These are phyloP conservation scores for Alternaria hordeiaustralica DNA, from an alignment of 2,329 filamentous ascomycete genomes.

Conservation along the genomic window DNA sequence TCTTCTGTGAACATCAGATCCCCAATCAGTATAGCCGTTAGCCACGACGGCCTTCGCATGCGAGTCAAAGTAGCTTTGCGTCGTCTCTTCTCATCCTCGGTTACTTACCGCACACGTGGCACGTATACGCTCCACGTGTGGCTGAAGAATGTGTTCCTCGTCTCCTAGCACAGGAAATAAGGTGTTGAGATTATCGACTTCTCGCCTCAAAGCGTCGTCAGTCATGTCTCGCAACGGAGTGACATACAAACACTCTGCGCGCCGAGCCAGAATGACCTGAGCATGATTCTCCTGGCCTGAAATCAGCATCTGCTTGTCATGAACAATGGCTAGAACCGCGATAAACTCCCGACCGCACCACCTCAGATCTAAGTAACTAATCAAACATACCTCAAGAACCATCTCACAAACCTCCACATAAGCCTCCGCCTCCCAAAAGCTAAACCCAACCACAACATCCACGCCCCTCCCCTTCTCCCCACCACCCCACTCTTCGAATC, in stretches of 20 bases:
- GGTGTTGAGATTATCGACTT: constrained; percentile 8
- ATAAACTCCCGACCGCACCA: background rate
- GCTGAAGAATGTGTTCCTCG: background rate
- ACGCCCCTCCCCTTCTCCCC: constrained; percentile 3
- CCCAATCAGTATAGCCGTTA: background rate
- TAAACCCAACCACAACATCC: constrained; percentile 9
- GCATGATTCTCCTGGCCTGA: constrained; percentile 4
- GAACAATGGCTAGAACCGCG: background rate
- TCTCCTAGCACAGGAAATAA: constrained; percentile 1
- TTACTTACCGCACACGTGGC: background rate
- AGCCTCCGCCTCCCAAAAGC: constrained; percentile 11
- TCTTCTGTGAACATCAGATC: background rate
- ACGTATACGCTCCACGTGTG: constrained; percentile 6
- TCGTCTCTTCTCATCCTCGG: background rate
- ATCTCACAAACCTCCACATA: constrained; percentile 11
- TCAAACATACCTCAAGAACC: constrained; percentile 6
- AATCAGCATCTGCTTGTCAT: background rate
- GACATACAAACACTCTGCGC: constrained; percentile 2
- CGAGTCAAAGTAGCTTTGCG: background rate
- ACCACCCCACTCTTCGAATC: constrained; percentile 5
- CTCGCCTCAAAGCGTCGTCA: background rate
- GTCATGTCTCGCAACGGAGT: background rate
- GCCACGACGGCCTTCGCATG: background rate
- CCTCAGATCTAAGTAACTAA: background rate
- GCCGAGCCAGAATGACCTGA: constrained; percentile 8